phyloP scores from a whole-genome alignment of 129 eudicot genomes.

The Heracleum sosnowskyi region DNA sequence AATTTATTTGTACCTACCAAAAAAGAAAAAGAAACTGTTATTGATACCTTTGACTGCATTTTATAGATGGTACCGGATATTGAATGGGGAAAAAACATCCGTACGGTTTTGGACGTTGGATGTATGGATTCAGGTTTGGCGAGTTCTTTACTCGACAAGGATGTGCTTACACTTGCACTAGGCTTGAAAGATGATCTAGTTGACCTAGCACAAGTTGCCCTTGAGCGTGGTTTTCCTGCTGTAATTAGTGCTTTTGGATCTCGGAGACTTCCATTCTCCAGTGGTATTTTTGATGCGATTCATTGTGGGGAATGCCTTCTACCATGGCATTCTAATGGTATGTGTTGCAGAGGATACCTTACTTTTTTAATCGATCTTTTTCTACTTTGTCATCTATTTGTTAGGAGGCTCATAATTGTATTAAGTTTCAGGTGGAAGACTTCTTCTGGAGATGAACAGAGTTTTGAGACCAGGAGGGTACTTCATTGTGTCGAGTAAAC shows the following conservation, averaged over 20 bases:
- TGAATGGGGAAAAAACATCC: conserved; percentile 96
- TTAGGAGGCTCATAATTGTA: not conserved
- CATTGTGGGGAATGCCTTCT: conserved; percentile 89
- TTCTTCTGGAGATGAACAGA: conserved; percentile 82
- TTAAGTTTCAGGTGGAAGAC: conserved; percentile 59
- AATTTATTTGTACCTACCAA: not conserved
- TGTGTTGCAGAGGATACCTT: conserved; percentile 1
- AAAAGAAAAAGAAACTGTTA: not conserved
- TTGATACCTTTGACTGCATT: conserved; percentile 11
- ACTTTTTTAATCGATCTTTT: not conserved
- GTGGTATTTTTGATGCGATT: conserved; percentile 87
- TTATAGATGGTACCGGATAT: conserved; percentile 90
- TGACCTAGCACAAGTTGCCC: conserved; percentile 79
- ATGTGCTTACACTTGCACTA: conserved; percentile 59
- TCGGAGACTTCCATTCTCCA: conserved; percentile 83
- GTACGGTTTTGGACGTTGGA: conserved; percentile 81
- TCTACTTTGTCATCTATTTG: not conserved
- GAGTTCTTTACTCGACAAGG: conserved; percentile 59
- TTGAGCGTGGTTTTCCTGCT: conserved; percentile 97
- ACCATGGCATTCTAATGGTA: conserved; percentile 87
- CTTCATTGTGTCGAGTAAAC: conserved; percentile 76
- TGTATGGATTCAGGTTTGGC: conserved; percentile 76
- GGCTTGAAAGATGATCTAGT: conserved; percentile 90
- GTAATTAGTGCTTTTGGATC: conserved; percentile 62
- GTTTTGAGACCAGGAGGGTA: conserved; percentile 91